Percentiles rank a stretch among this genome's conserved stretches.
phyloP scores from a whole-genome alignment of 2,329 filamentous ascomycete genomes.

The Coniochaeta hoffmannii region DNA sequence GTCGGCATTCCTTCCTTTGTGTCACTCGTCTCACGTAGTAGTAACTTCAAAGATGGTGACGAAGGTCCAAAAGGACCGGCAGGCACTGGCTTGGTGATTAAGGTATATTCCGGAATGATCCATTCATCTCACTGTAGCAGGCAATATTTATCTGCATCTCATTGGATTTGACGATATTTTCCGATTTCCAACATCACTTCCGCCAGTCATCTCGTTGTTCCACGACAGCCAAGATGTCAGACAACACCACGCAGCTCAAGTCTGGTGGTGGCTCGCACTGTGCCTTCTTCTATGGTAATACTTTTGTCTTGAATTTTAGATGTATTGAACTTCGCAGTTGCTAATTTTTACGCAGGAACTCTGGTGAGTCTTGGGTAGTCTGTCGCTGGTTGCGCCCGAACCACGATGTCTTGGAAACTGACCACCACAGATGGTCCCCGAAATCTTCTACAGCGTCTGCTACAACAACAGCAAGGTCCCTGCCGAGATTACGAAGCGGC shows the following conservation, averaged over 20 bases:
- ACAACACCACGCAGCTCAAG: not conserved
- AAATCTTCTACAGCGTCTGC: slow-evolving; percentile 80
- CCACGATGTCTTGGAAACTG: not conserved
- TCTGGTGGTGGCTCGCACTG: slow-evolving; percentile 22
- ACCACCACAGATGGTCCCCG: slow-evolving; percentile 60
- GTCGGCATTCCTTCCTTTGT: too few species aligned
- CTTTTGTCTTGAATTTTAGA: not conserved
- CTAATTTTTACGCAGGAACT: slow-evolving; percentile 26
- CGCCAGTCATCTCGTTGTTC: too few species aligned
- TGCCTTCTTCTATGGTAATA: slow-evolving; percentile 50
- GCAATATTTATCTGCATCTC: too few species aligned
- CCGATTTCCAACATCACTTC: too few species aligned
- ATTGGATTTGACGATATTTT: too few species aligned
- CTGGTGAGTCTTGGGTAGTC: slow-evolving; percentile 18
- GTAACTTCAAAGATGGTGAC: too few species aligned
- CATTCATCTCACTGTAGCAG: too few species aligned
- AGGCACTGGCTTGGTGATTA: too few species aligned
- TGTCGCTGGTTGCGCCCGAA: not conserved
- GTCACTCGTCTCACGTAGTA: too few species aligned
- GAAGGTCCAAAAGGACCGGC: too few species aligned
- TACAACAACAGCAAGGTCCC: slow-evolving; percentile 50
- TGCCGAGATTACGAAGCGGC: slow-evolving; percentile 45
- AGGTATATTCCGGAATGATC: too few species aligned
- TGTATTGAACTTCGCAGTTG: slow-evolving; percentile 6
- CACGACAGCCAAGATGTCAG: not conserved